phyloP scores from a whole-genome alignment of 495 filamentous ascomycete genomes.

The Lasiosphaeris hirsuta region DNA sequence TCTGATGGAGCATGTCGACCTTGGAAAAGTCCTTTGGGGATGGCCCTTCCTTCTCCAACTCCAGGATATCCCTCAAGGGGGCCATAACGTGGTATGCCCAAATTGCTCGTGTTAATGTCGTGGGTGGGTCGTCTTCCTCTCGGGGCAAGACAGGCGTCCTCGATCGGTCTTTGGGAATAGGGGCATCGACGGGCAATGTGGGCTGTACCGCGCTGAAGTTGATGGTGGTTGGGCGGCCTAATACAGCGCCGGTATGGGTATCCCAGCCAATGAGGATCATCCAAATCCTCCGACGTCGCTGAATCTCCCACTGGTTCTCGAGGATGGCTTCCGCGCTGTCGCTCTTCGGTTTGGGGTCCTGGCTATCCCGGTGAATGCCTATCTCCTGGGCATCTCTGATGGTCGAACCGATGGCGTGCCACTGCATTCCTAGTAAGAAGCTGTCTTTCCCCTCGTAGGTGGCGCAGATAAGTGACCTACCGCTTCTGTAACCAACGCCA shows the following conservation, averaged over 20 bases:
- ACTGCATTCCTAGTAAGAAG: slow-evolving; percentile 33
- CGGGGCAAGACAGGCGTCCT: slow-evolving; percentile 34
- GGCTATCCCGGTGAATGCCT: slow-evolving; percentile 52
- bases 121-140: slow-evolving; percentile 38
- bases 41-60: slow-evolving; percentile 51
- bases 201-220: slow-evolving; percentile 42
- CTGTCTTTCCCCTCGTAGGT: not conserved
- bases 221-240: slow-evolving; percentile 56
- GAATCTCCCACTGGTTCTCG: slow-evolving; percentile 51
- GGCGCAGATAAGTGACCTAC: slow-evolving; percentile 20
- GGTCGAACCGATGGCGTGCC: slow-evolving; percentile 56
- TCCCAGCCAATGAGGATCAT: slow-evolving; percentile 58
- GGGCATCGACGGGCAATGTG: slow-evolving; percentile 38
- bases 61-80: slow-evolving; percentile 36
- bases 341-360: slow-evolving; percentile 36
- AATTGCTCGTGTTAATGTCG: slow-evolving; percentile 38
- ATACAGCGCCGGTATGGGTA: slow-evolving; percentile 55
- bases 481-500: slow-evolving; percentile 48
- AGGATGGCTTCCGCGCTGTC: slow-evolving; percentile 42
- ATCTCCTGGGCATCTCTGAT: slow-evolving; percentile 64
- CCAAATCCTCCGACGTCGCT: slow-evolving; percentile 54
- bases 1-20: slow-evolving; percentile 52
- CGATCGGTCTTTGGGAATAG: slow-evolving; percentile 30
- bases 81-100: slow-evolving; percentile 34
- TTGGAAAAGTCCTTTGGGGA: slow-evolving; percentile 49